A percentile compares a stretch with the other conserved stretches of the same genome.
These are phyloP conservation scores for Peltaster fructicola DNA, from an alignment of 2,329 filamentous ascomycete species.

Conservation along the genomic window DNA sequence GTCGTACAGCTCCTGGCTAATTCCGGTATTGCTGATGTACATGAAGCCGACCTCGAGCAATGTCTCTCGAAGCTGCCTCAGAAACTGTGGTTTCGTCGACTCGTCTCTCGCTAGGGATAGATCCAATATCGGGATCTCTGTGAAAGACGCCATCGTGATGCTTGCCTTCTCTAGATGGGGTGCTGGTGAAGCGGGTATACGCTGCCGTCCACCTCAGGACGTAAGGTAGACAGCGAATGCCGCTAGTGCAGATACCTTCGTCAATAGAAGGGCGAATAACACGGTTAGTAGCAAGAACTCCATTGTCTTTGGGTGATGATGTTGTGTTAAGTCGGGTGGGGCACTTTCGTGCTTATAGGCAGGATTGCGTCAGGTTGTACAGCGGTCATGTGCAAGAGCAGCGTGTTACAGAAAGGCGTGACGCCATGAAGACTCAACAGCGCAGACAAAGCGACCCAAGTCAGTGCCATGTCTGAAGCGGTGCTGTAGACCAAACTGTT, in stretches of 20 bases:
- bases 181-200: neutral
- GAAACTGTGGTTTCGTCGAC: conserved; percentile 53
- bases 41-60: conserved; percentile 77
- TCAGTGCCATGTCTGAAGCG: too few species aligned
- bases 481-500: too few species aligned
- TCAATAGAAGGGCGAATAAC: conserved; percentile 7
- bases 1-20: conserved; percentile 46
- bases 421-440: too few species aligned
- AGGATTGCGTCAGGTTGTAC: too few species aligned
- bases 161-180: neutral
- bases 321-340: too few species aligned
- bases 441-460: too few species aligned
- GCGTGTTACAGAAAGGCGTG: too few species aligned
- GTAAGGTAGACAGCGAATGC: conserved; percentile 5
- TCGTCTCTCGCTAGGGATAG: conserved; percentile 47
- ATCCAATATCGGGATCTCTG: conserved; percentile 59
- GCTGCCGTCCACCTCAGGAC: conserved; percentile 5
- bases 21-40: conserved; percentile 65
- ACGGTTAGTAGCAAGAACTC: conserved; percentile 6
- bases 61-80: conserved; percentile 52
- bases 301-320: too few species aligned
- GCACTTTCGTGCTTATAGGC: too few species aligned
- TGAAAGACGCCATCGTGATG: conserved; percentile 32
- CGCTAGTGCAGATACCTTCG: conserved; percentile 7
- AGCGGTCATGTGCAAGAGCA: too few species aligned